Evolutionary conservation across 345 rosid species (phyloP).

Genomic region (Lumnitzera littorea): DNA sequence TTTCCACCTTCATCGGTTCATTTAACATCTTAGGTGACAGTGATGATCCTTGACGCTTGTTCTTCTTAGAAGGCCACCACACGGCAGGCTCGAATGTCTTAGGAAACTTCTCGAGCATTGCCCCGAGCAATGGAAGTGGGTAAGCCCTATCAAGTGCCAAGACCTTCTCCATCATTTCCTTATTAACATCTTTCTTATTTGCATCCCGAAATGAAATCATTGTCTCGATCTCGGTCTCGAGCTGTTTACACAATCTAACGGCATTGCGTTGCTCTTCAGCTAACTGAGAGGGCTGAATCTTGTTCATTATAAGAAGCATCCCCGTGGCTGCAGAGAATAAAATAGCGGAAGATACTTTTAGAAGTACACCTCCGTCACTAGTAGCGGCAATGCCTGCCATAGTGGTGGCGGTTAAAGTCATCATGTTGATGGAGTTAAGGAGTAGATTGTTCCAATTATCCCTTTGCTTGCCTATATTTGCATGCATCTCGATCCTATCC

Average conservation of each 20-base stretch:
- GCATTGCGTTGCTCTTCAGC: conserved; percentile 20
- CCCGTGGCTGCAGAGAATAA: conserved; percentile 13
- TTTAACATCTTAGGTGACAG: background rate
- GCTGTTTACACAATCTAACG: conserved; percentile 6
- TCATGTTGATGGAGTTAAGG: conserved; percentile 3
- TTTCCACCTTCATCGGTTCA: background rate
- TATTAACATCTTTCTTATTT: conserved; percentile 4
- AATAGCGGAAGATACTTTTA: background rate
- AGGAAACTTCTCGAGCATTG: conserved; percentile 30
- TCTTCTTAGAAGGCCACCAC: conserved; percentile 24
- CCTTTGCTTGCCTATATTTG: background rate
- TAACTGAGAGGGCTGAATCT: conserved; percentile 21
- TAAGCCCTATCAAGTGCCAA: conserved; percentile 37
- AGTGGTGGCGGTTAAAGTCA: background rate
- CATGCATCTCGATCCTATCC: background rate
- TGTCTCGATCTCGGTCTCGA: conserved; percentile 1
- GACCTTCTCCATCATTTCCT: conserved; percentile 24
- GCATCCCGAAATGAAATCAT: background rate
- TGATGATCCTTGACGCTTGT: background rate
- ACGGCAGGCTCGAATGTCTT: conserved; percentile 19
- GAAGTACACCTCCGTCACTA: too few species aligned
- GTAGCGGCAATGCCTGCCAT: background rate
- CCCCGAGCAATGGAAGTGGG: conserved; percentile 33
- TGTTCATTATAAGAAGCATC: conserved; percentile 14
- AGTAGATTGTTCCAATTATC: conserved; percentile 1